phyloP scores from a whole-genome alignment of 208 protist genomes.

The Leishmania martiniquensis region DNA sequence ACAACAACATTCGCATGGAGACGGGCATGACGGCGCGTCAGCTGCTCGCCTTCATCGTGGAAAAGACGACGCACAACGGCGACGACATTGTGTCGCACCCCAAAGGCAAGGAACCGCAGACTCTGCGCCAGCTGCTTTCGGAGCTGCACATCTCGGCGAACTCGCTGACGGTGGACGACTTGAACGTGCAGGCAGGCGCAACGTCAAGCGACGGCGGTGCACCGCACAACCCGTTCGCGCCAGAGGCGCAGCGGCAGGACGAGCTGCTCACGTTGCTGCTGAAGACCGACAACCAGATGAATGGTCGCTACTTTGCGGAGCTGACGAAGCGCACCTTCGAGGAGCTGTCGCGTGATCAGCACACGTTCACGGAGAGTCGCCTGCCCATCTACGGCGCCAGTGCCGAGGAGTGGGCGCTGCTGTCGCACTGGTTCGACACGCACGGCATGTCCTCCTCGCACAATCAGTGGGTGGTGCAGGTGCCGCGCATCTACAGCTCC shows the following conservation, averaged over 20 bases:
- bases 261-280: slow-evolving; percentile 97
- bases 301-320: slow-evolving; percentile 98
- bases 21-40: slow-evolving; percentile 95
- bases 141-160: slow-evolving; percentile 76
- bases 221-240: slow-evolving; percentile 89
- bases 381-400: slow-evolving; percentile 90
- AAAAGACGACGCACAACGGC: slow-evolving; percentile 91
- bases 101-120: slow-evolving; percentile 82
- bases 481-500: slow-evolving; percentile 95
- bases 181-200: slow-evolving; percentile 94
- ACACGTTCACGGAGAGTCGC: slow-evolving; percentile 95
- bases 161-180: slow-evolving; percentile 95
- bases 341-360: slow-evolving; percentile 95
- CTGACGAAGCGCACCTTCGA: slow-evolving; percentile 96
- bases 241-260: slow-evolving; percentile 73
- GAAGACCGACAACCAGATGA: slow-evolving; percentile 98
- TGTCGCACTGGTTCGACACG: slow-evolving; percentile 97
- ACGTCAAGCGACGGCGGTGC: slow-evolving; percentile 49
- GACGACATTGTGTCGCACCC: slow-evolving; percentile 94
- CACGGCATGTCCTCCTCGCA: slow-evolving; percentile 96
- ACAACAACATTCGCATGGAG: slow-evolving; percentile 96
- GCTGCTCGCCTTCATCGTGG: slow-evolving; percentile 95
- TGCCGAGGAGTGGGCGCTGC: slow-evolving; percentile 94
- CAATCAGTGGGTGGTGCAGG: slow-evolving; percentile 98
- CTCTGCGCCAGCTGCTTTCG: slow-evolving; percentile 74